Base-by-base conservation (phyloP, 495 filamentous ascomycete species). In the Tuber borchii region DNA sequence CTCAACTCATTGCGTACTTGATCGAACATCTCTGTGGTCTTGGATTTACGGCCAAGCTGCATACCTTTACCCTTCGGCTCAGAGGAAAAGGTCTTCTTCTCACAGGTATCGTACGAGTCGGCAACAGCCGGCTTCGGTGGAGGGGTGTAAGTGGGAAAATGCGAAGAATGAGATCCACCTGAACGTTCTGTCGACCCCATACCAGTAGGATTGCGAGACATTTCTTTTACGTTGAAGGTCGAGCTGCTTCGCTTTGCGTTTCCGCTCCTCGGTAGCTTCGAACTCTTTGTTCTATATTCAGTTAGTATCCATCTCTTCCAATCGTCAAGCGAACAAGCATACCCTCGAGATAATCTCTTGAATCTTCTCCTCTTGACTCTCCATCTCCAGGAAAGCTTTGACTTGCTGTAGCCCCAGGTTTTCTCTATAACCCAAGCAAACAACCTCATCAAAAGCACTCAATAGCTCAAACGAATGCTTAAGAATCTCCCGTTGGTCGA, bases 351-450 rank as follows among this genome's bases (percentile, higher is more conserved):
- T 97, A 68, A 97, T 97, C 83, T 97, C 94, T 82, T 97, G 95
- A 75, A 99, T 97, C 81, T 95, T 90, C 87, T 98, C 95, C 85
- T 99, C 96, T 81, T 98, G 95, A 85, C 91, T 93, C 86, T 98
- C 96, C 95, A 99, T 99, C 84, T 98, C 95, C 79, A 99, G 82
- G 86, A 99, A 99, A 0, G 95, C 97, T 88, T 95, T 97, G 86
- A 99, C 97, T 86, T 99, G 95, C 81, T 89, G 91, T 45, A 98
- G 87, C 39, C 94, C 94, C 73, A 98, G 86, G 82, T 98, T 99
- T 86, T 99, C 95, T 82, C 96, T 85, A 84, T 99, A 98, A 10
- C 95, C 95, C 80, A 96, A 85, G 1, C 93, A 97, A 73, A 99
- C 94, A 78, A 98, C 87, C 84, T 99, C 95, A 83, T 99, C 95